These are phyloP conservation scores for Metschnikowia reukaufii DNA, from an alignment of 805 yeast genomes.

Conservation along the genomic window DNA sequence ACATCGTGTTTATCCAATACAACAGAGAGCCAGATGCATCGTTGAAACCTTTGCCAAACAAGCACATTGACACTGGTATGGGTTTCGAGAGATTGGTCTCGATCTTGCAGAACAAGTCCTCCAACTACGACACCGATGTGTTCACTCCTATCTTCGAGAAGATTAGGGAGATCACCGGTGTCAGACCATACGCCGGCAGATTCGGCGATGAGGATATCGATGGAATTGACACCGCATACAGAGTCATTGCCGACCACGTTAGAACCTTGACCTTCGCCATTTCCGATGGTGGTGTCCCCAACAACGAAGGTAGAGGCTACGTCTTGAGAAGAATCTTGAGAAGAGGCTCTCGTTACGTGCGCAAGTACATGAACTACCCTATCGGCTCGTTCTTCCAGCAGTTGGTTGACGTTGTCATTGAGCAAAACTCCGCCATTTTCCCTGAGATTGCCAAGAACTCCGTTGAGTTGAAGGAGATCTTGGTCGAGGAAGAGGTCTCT, in stretches of 20 bases:
- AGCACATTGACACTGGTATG: constrained; percentile 98
- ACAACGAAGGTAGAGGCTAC: constrained; percentile 98
- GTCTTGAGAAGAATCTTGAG: constrained; percentile 95
- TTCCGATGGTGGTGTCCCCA: constrained; percentile 99
- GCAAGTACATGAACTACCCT: constrained; percentile 94
- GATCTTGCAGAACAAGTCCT: constrained; percentile 82
- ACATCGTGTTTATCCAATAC: constrained; percentile 93
- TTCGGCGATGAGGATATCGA: constrained; percentile 91
- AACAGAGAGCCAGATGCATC: constrained; percentile 89
- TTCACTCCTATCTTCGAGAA: constrained; percentile 83
- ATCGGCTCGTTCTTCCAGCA: constrained; percentile 92
- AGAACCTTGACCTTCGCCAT: constrained; percentile 95
- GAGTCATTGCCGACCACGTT: constrained; percentile 98
- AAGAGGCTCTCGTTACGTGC: constrained; percentile 96
- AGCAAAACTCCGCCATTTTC: constrained; percentile 82
- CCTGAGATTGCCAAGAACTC: constrained; percentile 83
- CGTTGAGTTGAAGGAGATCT: constrained; percentile 77
- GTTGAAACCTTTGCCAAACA: constrained; percentile 81
- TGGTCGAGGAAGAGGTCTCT: constrained; percentile 94
- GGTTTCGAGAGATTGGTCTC: constrained; percentile 98
- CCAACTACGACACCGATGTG: constrained; percentile 97
- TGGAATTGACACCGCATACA: constrained; percentile 96
- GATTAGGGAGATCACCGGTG: constrained; percentile 92
- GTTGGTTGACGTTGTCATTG: constrained; percentile 89
- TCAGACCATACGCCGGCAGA: constrained; percentile 85